A percentile compares a stretch with the other conserved stretches of the same genome.
Evolutionary conservation across 805 yeast species (phyloP).

Genomic region (Wickerhamiella occidentalis): DNA sequence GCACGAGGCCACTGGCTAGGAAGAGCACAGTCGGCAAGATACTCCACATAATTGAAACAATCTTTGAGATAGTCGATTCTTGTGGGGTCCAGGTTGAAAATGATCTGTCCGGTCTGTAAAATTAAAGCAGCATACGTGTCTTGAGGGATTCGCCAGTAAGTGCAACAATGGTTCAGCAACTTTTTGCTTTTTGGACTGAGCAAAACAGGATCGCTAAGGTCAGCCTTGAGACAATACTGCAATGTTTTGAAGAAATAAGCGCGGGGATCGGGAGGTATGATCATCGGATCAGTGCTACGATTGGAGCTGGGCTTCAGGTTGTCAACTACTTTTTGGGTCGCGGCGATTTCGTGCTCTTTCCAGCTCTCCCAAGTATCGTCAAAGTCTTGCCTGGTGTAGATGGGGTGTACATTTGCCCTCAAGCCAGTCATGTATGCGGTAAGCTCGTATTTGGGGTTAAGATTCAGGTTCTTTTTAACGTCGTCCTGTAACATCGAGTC

Average conservation of each 20-base stretch:
- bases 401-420: conserved; percentile 25
- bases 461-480: conserved; percentile 33
- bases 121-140: conserved; percentile 10
- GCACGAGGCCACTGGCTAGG: conserved; percentile 14
- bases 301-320: conserved; percentile 13
- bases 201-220: conserved; percentile 21
- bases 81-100: not conserved
- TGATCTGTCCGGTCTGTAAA: not conserved
- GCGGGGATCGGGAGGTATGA: conserved; percentile 33
- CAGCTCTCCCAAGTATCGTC: conserved; percentile 31
- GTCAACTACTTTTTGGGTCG: conserved; percentile 25
- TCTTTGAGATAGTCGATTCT: conserved; percentile 6
- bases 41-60: conserved; percentile 3
- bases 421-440: conserved; percentile 19
- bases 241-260: conserved; percentile 33
- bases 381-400: conserved; percentile 31
- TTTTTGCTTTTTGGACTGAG: conserved; percentile 36
- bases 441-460: conserved; percentile 28
- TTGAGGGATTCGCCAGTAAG: conserved; percentile 43
- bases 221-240: conserved; percentile 32
- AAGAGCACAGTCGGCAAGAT: conserved; percentile 1
- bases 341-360: conserved; percentile 32
- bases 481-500: conserved; percentile 43
- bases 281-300: not conserved
- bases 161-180: conserved; percentile 36